Evolutionary conservation across 768 basidiomycete species (phyloP), one percentile per base, ranked within the genome.

Genomic region (Lactarius akahatsu): DNA sequence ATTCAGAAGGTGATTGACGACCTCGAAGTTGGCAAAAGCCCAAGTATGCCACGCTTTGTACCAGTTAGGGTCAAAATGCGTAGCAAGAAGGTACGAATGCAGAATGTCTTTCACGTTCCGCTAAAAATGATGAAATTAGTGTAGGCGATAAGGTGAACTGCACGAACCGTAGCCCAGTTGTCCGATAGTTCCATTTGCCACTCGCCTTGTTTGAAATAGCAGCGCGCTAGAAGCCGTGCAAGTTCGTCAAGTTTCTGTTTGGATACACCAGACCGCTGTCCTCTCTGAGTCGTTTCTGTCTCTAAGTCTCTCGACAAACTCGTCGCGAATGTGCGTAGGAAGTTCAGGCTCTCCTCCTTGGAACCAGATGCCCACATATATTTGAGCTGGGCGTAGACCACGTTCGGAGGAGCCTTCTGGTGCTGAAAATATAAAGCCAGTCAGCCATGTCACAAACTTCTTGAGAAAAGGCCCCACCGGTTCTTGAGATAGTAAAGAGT

Each of bases 31-130:
- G 3, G 95, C 90, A 61, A 98, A 80, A 2, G 97, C 96, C 94
- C 95, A 99, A 0, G 94, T 94, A 73, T 99, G 97, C 96, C 96
- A 98, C 20, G 96, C 97, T 75, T 99, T 98, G 77, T 98, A 98
- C 97, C 97, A 99, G n/a, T 83, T 82, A 4, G 90, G 86, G 75
- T 98, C 96, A 70, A 92, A 92, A 71, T 90, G 88, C 2, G 97
- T 98, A 0, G 97, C 92, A 36, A 89, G 81, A 59, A 84, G 82
- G 77, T 97, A 98, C 4, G 92, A 87, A 69, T 88, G 85, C 9
- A 99, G 78, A 64, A 98, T 93, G 54, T 91, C 89, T 60, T 88
- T 85, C 28, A 90, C 85, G 64, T 92, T 89, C 67, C 88, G 81
- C 92, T 95, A 72, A 36, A 57, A 32, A 9, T 76, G 50, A 76